Percentiles rank a stretch among this genome's conserved stretches.
phyloP scores from a whole-genome alignment of 495 filamentous ascomycete species.

The Penicillium cataractarum region DNA sequence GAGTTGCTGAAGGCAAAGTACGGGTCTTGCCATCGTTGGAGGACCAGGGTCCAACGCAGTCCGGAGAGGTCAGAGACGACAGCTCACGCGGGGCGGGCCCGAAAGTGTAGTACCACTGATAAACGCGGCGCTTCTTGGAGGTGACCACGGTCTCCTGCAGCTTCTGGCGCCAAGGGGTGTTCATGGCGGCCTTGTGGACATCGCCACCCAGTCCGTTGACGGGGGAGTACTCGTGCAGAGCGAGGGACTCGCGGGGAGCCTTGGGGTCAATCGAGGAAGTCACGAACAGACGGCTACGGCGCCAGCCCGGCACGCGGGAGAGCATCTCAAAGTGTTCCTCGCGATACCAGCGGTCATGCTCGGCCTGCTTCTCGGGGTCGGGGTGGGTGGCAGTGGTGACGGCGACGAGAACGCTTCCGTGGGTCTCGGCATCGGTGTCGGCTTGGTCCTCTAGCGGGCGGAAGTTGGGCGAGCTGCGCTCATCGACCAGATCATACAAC shows the following conservation, averaged over 20 bases:
- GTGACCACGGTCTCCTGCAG: conserved; percentile 59
- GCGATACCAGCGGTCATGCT: conserved; percentile 67
- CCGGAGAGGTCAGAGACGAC: conserved; percentile 41
- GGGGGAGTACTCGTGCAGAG: conserved; percentile 71
- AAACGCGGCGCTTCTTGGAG: conserved; percentile 58
- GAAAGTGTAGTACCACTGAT: conserved; percentile 77
- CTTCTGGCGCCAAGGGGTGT: conserved; percentile 58
- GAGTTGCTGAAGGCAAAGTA: conserved; percentile 54
- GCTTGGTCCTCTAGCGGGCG: conserved; percentile 58
- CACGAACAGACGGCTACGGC: conserved; percentile 66
- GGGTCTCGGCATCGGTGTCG: conserved; percentile 55
- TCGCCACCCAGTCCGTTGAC: conserved; percentile 64
- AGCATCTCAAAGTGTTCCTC: conserved; percentile 75
- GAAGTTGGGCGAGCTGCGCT: conserved; percentile 56
- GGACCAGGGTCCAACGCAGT: conserved; percentile 45
- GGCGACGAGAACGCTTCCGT: conserved; percentile 64
- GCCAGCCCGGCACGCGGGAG: conserved; percentile 74
- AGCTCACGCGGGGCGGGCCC: conserved; percentile 73
- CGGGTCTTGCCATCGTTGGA: conserved; percentile 58
- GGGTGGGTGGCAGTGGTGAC: conserved; percentile 60
- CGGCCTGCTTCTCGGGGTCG: conserved; percentile 54
- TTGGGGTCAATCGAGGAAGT: conserved; percentile 57
- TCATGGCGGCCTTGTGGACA: conserved; percentile 63
- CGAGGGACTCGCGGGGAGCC: conserved; percentile 58
- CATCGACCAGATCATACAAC: conserved; percentile 65